Base-by-base conservation (phyloP, 257 asterid species). In the Petunia secreta region DNA sequence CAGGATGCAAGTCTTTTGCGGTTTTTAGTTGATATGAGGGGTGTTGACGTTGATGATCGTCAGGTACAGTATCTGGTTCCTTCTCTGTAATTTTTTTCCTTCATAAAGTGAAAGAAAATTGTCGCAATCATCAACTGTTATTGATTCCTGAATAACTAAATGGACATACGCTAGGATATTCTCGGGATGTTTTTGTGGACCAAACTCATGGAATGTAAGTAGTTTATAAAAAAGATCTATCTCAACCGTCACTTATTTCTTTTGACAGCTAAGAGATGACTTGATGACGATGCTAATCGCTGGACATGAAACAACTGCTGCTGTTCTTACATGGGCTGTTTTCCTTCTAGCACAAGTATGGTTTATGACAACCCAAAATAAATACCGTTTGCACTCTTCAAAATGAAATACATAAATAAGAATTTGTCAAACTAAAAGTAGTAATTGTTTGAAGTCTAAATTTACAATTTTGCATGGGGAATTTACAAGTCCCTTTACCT, bases 1-100 rank as follows among this genome's bases (percentile, higher is more conserved):
- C 96, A 95, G 99, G 99, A 95, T 89, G 98, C 99, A 34, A 95
- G 98, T 89, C 96, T 95, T 76, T 86, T 95, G 89, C 97, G 99
- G 34, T 95, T 95, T 88, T 86, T 95, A 80, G 99, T 95, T 53
- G 99, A 95, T 86, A 95, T 93, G 99, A 91, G 98, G 89, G 98
- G 99, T 50, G 97, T 85, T 39, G 99, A 95, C 80, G 98, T 93
- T 46, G 97, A 95, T 91, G 99, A 95, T 87, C 90, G 93, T 69
- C 99, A 95, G 98, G 97, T 95, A 87, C 84, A 83, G 16, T 80
- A 59, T 79, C 69, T 53, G n/a, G 66, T 54, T 71, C 53, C 77
- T 84, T 77, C 46, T 75, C 73, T 63, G 6, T 65, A 50, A 68
- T 40, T 54, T 79, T 43, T 65, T 80, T 60, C 75, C 5, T 25